A percentile compares a stretch with the other conserved stretches of the same genome.
Evolutionary conservation across 148 eudicot genomes (phyloP).

Genomic region (Cornus kousa): DNA sequence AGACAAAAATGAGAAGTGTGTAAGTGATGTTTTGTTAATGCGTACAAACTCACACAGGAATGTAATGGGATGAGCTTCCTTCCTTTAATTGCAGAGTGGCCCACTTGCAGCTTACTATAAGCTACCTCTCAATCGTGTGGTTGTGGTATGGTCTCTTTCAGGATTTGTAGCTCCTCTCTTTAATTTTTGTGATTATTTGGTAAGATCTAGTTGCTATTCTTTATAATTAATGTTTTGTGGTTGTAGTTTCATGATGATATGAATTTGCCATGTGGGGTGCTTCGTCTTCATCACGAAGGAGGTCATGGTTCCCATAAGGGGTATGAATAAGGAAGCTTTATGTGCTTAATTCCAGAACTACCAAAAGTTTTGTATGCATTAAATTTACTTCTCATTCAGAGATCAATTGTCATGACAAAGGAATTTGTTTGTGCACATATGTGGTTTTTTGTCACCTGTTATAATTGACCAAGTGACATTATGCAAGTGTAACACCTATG

Average conservation of each 20-base stretch:
- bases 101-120: constrained; percentile 96
- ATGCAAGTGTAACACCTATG: background rate
- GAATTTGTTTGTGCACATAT: background rate
- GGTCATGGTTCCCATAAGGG: constrained; percentile 91
- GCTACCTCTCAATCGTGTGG: constrained; percentile 73
- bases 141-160: constrained; percentile 54
- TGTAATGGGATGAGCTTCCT: constrained; percentile 6
- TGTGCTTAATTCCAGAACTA: background rate
- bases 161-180: background rate
- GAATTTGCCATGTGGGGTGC: constrained; percentile 83
- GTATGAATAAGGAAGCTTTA: constrained; percentile 33
- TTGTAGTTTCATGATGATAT: constrained; percentile 89
- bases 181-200: background rate
- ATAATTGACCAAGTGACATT: background rate
- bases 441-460: background rate
- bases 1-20: background rate
- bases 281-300: constrained; percentile 69
- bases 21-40: background rate
- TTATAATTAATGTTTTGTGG: constrained; percentile 2
- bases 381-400: background rate
- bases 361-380: background rate
- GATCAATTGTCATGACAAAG: background rate
- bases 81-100: constrained; percentile 53
- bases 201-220: background rate
- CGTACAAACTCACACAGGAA: background rate